Evolutionary conservation across 2,329 filamentous ascomycete species (phyloP).

Genomic region (Ceratocystis harringtonii): DNA sequence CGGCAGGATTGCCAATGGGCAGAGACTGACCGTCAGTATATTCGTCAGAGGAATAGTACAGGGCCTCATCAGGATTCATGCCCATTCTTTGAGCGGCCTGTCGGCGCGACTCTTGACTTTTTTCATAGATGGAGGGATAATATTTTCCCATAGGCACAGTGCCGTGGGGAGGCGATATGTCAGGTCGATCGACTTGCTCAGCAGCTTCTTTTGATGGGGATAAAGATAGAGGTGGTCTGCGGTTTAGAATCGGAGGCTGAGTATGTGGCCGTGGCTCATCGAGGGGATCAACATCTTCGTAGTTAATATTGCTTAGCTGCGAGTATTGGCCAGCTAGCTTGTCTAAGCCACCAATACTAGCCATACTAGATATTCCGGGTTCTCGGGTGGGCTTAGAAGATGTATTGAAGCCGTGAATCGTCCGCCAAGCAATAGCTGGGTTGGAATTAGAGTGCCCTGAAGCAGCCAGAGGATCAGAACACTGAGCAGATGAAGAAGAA

Average conservation of each 20-base stretch:
- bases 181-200: not conserved
- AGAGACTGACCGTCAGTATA: not conserved
- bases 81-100: not conserved
- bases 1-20: not conserved
- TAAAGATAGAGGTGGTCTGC: not conserved
- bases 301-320: not conserved
- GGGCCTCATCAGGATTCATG: not conserved
- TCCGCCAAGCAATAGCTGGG: conserved; percentile 13
- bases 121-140: conserved; percentile 47
- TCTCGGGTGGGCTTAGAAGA: not conserved
- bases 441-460: not conserved
- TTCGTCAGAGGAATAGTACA: conserved; percentile 15
- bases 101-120: conserved; percentile 21
- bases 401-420: conserved; percentile 11
- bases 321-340: not conserved
- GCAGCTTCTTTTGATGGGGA: not conserved
- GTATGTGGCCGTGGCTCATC: conserved; percentile 35
- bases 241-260: conserved; percentile 35
- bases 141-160: conserved; percentile 45
- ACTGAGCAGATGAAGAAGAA: conserved; percentile 2
- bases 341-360: not conserved
- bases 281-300: conserved; percentile 14
- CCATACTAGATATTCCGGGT: conserved; percentile 7
- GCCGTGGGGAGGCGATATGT: conserved; percentile 18
- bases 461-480: not conserved